These are phyloP conservation scores for Botrytis paeoniae DNA, from an alignment of 2,329 filamentous ascomycete genomes.

Conservation along the genomic window DNA sequence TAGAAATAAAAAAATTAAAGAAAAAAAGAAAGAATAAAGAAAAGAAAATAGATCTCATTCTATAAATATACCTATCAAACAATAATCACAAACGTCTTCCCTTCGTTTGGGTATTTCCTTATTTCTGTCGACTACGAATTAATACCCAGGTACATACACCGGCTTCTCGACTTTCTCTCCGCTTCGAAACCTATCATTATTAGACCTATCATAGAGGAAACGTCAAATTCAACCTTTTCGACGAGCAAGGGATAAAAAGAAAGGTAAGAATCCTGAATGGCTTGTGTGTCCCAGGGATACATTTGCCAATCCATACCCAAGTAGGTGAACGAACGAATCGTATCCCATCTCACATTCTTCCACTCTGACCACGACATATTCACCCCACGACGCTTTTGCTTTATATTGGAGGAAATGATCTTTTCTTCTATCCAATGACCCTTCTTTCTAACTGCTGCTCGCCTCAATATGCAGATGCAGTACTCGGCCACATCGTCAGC, in stretches of 20 bases:
- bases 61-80: background rate
- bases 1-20: no score
- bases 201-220: background rate
- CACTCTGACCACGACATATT: background rate
- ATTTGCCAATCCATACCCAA: conserved; percentile 5
- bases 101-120: background rate
- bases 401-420: conserved; percentile 9
- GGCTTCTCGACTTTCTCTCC: background rate
- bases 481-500: background rate
- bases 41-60: background rate
- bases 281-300: conserved; percentile 8
- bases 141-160: background rate
- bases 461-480: background rate
- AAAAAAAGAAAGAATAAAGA: background rate
- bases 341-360: conserved; percentile 1
- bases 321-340: background rate
- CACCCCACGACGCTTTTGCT: background rate
- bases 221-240: background rate
- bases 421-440: background rate
- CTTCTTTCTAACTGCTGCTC: background rate
- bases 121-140: background rate
- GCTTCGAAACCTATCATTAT: background rate
- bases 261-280: conserved; percentile 10
- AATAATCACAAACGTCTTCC: background rate
- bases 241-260: background rate